phyloP scores from a whole-genome alignment of 768 basidiomycete genomes.

The Lyophyllum semitale region DNA sequence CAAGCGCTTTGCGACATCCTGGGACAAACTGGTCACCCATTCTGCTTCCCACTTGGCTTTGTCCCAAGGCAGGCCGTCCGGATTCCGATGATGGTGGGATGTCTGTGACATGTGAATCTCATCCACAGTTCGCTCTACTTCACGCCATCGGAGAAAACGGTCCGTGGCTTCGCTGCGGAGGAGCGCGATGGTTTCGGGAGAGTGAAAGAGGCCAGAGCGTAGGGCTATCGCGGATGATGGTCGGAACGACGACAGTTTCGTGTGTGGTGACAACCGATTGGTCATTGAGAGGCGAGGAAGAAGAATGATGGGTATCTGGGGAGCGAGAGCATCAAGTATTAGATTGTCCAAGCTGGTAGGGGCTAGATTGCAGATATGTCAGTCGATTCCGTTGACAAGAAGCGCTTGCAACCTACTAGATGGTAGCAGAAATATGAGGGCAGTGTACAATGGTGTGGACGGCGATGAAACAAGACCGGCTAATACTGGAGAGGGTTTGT shows the following conservation, averaged over 20 bases:
- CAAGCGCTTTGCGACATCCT: conserved; percentile 56
- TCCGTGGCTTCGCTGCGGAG: conserved; percentile 68
- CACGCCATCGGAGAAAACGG: conserved; percentile 72
- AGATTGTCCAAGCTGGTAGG: conserved; percentile 41
- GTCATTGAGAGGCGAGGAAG: conserved; percentile 43
- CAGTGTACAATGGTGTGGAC: conserved; percentile 60
- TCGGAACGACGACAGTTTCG: conserved; percentile 55
- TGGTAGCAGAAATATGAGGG: conserved; percentile 54
- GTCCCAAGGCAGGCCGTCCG: conserved; percentile 44
- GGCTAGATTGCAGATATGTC: conserved; percentile 19
- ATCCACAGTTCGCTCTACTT: conserved; percentile 60
- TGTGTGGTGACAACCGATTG: conserved; percentile 23
- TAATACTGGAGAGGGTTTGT: conserved; percentile 51
- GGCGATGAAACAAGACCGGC: conserved; percentile 59
- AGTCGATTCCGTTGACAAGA: conserved; percentile 7
- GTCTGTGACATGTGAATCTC: conserved; percentile 35
- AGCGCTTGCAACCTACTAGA: conserved; percentile 38
- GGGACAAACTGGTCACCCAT: conserved; percentile 62
- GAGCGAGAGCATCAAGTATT: conserved; percentile 49
- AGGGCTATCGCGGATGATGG: conserved; percentile 54
- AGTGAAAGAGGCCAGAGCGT: conserved; percentile 61
- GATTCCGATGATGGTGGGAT: conserved; percentile 11
- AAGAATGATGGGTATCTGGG: conserved; percentile 59
- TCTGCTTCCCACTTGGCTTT: conserved; percentile 69
- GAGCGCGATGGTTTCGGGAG: conserved; percentile 57